Evolutionary conservation across 1,139 yeast species (phyloP), one percentile per base, ranked within the genome.

Genomic region (Protomyces inundatus): DNA sequence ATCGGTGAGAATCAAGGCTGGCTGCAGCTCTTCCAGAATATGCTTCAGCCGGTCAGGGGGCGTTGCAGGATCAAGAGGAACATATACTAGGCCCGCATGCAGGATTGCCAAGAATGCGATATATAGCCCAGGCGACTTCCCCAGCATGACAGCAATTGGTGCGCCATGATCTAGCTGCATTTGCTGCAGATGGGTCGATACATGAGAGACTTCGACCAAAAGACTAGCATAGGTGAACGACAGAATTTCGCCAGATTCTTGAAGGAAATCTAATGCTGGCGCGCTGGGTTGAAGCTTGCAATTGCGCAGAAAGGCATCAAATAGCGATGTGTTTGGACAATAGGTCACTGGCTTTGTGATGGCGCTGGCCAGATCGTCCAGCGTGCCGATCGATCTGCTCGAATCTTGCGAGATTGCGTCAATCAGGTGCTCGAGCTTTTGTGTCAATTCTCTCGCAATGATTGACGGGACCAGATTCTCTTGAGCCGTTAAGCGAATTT

Each of bases 81-180:
- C 65, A 51, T 67, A 68, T 4, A 67, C 68, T 7, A 65, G 60
- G n/a, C 70, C 70, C 23, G 67, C 64, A 50, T 67, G 67, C 30
- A 68, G 36, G 7, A 59, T 52, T 2, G 65, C 68, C n/a, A 68
- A 56, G 35, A 68, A 39, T 4, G 65, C 56, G 6, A 60, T 53
- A 52, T 68, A 68, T 23, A 66, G 54, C 37, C 55, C 55, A 1
- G 68, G 66, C 4, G 67, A 66, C 36, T 68, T 67, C 10, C 54
- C 12, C 61, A 68, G 32, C 53, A 63, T 63, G 4, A 65, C 54
- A 14, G 67, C 66, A 2, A 67, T 55, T 2, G 67, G 66, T 10
- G 55, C 61, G 32, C 65, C 68, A 30, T 34, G 14, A 30, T 12
- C n/a, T 3, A 56, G 23, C 6, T 16, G 36, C 7, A 10, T 16